These are phyloP conservation scores for Colletotrichum phormii DNA, from an alignment of 2,329 filamentous ascomycete genomes.

Conservation along the genomic window DNA sequence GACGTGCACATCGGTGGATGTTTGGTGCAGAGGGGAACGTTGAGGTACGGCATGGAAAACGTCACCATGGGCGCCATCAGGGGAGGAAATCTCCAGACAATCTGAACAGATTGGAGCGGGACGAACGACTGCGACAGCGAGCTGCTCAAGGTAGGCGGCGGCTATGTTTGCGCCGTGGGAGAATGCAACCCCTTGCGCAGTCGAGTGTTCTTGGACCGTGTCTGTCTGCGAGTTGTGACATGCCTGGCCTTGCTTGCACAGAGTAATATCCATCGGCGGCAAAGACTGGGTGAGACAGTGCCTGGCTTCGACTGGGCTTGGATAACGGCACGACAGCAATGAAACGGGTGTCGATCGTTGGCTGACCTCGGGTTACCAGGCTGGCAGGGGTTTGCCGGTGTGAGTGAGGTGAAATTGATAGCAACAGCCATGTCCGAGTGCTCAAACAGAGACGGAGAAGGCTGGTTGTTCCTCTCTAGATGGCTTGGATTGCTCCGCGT, in stretches of 20 bases:
- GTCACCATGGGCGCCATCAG: constrained; percentile 15
- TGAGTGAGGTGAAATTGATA: background rate
- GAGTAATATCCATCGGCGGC: background rate
- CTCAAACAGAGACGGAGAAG: background rate
- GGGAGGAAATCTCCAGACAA: constrained; percentile 26
- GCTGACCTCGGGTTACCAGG: background rate
- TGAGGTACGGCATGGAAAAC: constrained; percentile 8
- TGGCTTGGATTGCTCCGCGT: constrained; percentile 11
- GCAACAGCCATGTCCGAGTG: background rate
- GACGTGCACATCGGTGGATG: background rate
- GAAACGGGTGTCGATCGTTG: constrained; percentile 21
- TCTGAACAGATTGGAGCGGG: background rate
- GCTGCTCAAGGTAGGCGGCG: background rate
- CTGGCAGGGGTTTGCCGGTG: background rate
- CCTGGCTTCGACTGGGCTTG: background rate
- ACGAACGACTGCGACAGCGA: constrained; percentile 16
- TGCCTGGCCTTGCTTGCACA: background rate
- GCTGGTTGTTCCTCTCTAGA: background rate
- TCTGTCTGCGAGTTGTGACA: background rate
- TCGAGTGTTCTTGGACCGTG: background rate
- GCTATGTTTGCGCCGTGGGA: constrained; percentile 12
- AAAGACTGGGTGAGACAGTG: background rate
- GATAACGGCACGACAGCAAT: constrained; percentile 11
- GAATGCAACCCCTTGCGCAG: constrained; percentile 5
- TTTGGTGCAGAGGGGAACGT: background rate